A percentile compares a stretch with the other conserved stretches of the same genome.
These are phyloP conservation scores for Daedalea quercina DNA, from an alignment of 768 basidiomycete species.

Conservation along the genomic window DNA sequence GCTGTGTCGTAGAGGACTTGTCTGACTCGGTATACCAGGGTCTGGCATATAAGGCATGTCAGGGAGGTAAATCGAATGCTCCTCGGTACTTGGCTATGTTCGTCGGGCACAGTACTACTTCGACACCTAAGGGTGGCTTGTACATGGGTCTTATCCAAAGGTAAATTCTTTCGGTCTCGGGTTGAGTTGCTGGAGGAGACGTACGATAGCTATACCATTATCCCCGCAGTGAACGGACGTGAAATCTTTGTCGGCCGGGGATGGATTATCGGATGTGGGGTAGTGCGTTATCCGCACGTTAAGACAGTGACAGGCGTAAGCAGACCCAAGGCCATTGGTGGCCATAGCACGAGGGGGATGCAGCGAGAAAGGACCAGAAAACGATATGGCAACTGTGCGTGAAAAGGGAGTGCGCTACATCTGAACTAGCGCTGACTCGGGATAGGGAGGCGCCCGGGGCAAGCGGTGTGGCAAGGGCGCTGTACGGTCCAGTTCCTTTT, in stretches of 20 bases:
- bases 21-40: conserved; percentile 60
- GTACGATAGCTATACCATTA: conserved; percentile 59
- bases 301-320: conserved; percentile 62
- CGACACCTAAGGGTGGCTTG: conserved; percentile 65
- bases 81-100: conserved; percentile 9
- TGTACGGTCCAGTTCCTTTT: background rate
- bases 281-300: conserved; percentile 53
- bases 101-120: conserved; percentile 20
- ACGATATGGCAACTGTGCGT: background rate
- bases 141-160: conserved; percentile 47
- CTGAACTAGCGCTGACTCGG: conserved; percentile 2
- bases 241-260: conserved; percentile 34
- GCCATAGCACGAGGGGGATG: conserved; percentile 14
- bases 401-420: background rate
- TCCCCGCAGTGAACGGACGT: conserved; percentile 55
- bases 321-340: conserved; percentile 18
- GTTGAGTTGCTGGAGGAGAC: conserved; percentile 19
- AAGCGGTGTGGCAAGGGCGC: background rate
- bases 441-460: background rate
- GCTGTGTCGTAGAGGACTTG: conserved; percentile 52
- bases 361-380: background rate
- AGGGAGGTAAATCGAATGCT: conserved; percentile 52
- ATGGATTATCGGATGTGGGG: conserved; percentile 15
- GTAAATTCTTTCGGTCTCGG: conserved; percentile 3
- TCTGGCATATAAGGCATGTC: conserved; percentile 63